Base-by-base conservation (phyloP, 2,329 filamentous ascomycete genomes). In the Colletotrichum truncatum region DNA sequence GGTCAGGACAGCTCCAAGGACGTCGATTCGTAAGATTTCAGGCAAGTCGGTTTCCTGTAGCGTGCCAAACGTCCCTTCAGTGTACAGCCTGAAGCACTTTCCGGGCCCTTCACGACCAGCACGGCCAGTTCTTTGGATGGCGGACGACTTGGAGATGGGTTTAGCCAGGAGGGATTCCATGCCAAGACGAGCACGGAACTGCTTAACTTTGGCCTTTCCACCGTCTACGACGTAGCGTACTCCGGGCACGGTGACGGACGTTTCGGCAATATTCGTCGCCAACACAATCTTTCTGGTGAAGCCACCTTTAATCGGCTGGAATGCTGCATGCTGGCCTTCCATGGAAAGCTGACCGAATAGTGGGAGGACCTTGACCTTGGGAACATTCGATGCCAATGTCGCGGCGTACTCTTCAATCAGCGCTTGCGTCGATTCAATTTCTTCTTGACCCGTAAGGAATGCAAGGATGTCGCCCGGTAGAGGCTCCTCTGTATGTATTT, bases 211-310 rank as follows among this genome's bases (percentile, higher is more conserved):
- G 8, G 92, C 93, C 73, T 98, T 98, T 46, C 96, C 96, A 59
- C 92, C 92, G 74, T 99, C 96, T 18, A 99, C 86, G 9, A 99
- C 95, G 71, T 92, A 96, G 4, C 93, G 89, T 6, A 99, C 94
- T 2, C 96, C 96, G 0, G 95, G 92, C 0, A 99, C 94, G 0
- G 96, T 99, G 64, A 99, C 92, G 1, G 96, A 98, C 0, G 96
- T 98, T 77, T 99, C 96, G n/a, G 96, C 96, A 72, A 99, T 98
- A 73, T 99, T 99, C 12, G 96, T 99, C 0, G 94, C 91, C 1
- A 99, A 82, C 0, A 99, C 94, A 11, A 98, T 86, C 74, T 98
- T 98, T 43, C 96, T 87, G 0, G 93, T 97, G 60, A 85, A 86
- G n/a, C 84, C 84, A 3, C 89, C 87, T 59, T 88, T 88, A 21